These are phyloP conservation scores for Komagataella pastoris DNA, from an alignment of 805 yeast species.

Conservation along the genomic window DNA sequence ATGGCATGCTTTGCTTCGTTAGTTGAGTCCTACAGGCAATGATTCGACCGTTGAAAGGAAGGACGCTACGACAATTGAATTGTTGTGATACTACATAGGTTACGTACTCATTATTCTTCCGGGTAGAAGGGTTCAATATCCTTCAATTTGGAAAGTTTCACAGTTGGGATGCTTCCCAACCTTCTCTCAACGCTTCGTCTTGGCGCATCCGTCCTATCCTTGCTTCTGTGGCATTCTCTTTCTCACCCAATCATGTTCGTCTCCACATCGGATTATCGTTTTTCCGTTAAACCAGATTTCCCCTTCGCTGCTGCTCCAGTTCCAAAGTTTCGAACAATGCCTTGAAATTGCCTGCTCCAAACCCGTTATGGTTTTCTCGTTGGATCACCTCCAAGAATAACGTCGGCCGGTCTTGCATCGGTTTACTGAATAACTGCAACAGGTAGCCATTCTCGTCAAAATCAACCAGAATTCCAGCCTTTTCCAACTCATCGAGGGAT, in stretches of 20 bases:
- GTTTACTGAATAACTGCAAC: conserved; percentile 69
- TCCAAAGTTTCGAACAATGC: conserved; percentile 74
- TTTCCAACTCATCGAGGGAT: conserved; percentile 31
- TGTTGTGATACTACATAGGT: background rate
- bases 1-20: background rate
- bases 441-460: conserved; percentile 70
- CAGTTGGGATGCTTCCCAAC: background rate
- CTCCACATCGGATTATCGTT: background rate
- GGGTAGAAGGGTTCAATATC: background rate
- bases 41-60: background rate
- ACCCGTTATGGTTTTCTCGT: conserved; percentile 68
- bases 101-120: background rate
- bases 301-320: conserved; percentile 58
- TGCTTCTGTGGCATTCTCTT: background rate
- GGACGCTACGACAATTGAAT: background rate
- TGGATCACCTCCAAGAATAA: conserved; percentile 74
- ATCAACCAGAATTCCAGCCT: conserved; percentile 56
- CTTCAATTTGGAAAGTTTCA: background rate
- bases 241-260: background rate
- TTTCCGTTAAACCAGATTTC: conserved; percentile 28
- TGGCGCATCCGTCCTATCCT: background rate
- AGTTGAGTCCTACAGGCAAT: background rate
- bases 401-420: conserved; percentile 69
- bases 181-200: background rate
- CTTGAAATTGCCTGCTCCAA: conserved; percentile 82